Conservation (phyloP, 352 stramenopile species). For the Phytopythium chamaehyphon region DNA sequence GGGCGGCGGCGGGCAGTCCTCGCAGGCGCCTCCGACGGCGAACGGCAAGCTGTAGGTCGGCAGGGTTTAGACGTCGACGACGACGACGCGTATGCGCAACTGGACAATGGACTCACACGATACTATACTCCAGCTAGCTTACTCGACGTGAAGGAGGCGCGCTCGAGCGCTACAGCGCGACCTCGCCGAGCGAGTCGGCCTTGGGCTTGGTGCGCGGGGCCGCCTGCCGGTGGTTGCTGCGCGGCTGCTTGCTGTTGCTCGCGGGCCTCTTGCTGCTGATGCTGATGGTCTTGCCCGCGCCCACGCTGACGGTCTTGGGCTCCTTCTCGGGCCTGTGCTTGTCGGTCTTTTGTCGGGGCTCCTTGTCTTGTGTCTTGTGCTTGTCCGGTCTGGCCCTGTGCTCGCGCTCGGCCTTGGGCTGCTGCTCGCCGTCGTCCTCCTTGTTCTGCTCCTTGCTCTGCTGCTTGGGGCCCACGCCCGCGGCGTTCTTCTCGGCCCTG, state of each 20-base stretch:
- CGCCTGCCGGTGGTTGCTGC: slow-evolving; percentile 15
- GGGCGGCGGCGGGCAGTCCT: neutral
- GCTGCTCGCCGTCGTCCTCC: slow-evolving; percentile 7
- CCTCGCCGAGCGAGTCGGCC: slow-evolving; percentile 10
- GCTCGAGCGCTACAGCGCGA: slow-evolving; percentile 14
- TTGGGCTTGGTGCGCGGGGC: slow-evolving; percentile 19
- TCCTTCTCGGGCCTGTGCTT: too few relatives aligned
- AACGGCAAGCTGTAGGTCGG: neutral
- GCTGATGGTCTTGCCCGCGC: slow-evolving; percentile 14
- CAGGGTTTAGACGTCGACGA: neutral
- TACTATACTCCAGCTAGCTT: neutral
- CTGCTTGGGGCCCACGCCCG: slow-evolving; percentile 10
- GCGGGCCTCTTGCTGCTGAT: slow-evolving; percentile 14
- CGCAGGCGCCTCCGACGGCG: neutral
- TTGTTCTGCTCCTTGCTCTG: slow-evolving; percentile 4
- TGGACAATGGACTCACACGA: too few relatives aligned
- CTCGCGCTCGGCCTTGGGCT: slow-evolving; percentile 7
- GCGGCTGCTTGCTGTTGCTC: slow-evolving; percentile 15
- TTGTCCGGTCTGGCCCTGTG: too few relatives aligned
- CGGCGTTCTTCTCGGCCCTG: slow-evolving; percentile 58
- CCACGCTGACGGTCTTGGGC: neutral
- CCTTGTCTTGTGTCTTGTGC: too few relatives aligned
- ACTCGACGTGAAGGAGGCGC: neutral
- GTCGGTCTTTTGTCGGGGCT: too few relatives aligned
- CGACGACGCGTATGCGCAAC: neutral